Percentiles rank a stretch among this genome's conserved stretches.
Evolutionary conservation across 768 basidiomycete genomes (phyloP).

Genomic region (Termitomyces sp.): DNA sequence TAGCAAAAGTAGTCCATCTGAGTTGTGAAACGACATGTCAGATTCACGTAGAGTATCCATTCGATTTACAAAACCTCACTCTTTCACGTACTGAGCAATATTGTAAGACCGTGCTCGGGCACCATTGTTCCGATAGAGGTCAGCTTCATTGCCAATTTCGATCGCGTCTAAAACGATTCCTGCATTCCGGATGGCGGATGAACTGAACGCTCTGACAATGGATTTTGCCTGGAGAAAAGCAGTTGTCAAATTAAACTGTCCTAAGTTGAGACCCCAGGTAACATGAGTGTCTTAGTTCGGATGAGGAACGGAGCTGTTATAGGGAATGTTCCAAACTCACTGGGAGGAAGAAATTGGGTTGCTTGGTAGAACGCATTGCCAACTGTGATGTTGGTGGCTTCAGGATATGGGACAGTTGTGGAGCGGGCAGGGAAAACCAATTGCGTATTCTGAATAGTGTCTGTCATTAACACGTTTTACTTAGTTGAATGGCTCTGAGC

Average conservation of each 20-base stretch:
- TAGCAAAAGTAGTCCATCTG: conserved; percentile 32
- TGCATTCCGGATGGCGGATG: conserved; percentile 29
- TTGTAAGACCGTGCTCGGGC: conserved; percentile 35
- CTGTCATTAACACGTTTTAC: neutral
- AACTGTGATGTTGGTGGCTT: conserved; percentile 55
- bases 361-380: conserved; percentile 50
- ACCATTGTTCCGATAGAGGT: conserved; percentile 47
- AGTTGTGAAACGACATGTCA: neutral
- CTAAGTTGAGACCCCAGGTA: conserved; percentile 69
- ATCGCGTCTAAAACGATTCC: conserved; percentile 50
- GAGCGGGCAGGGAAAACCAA: conserved; percentile 45
- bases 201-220: conserved; percentile 45
- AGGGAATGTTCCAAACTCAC: neutral
- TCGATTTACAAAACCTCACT: conserved; percentile 32
- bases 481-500: conserved; percentile 4
- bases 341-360: conserved; percentile 15
- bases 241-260: conserved; percentile 45
- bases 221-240: conserved; percentile 43
- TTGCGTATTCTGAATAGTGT: conserved; percentile 18
- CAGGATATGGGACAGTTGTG: conserved; percentile 55
- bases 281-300: conserved; percentile 46
- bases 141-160: conserved; percentile 61
- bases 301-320: neutral
- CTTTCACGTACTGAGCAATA: conserved; percentile 38
- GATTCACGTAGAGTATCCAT: neutral